phyloP scores from a whole-genome alignment of 371 early-diverging fungal species.

The Circinella umbellata region DNA sequence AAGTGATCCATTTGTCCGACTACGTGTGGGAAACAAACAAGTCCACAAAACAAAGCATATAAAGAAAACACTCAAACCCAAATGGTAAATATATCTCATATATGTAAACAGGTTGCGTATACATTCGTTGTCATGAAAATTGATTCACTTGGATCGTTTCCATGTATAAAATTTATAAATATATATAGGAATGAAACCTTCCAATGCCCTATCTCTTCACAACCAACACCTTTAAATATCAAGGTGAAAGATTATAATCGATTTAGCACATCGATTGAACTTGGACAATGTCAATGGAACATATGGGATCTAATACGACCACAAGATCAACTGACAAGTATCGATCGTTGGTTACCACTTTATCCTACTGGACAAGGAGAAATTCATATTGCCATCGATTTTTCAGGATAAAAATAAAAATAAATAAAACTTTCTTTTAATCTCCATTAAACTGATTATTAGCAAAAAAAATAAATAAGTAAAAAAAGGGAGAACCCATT shows the following conservation, averaged over 20 bases:
- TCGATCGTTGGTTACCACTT: conserved; percentile 44
- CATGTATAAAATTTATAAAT: too few relatives aligned
- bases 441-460: not conserved
- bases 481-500: not conserved
- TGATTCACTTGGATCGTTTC: too few relatives aligned
- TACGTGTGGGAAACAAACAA: conserved; percentile 58
- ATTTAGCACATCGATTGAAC: conserved; percentile 63
- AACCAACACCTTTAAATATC: conserved; percentile 55
- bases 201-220: conserved; percentile 30
- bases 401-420: conserved; percentile 9
- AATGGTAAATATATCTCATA: conserved; percentile 51
- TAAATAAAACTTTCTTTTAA: not conserved
- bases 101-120: not conserved
- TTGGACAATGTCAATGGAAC: conserved; percentile 64
- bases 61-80: conserved; percentile 77
- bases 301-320: conserved; percentile 60
- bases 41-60: conserved; percentile 78
- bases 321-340: conserved; percentile 27
- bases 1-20: conserved; percentile 65
- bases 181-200: conserved; percentile 44
- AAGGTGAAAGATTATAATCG: conserved; percentile 73
- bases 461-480: not conserved
- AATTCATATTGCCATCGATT: conserved; percentile 37
- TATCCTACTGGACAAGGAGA: conserved; percentile 50
- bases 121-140: too few relatives aligned